These are phyloP conservation scores for Grifola frondosa DNA, from an alignment of 1,284 basidiomycete genomes.

Conservation along the genomic window DNA sequence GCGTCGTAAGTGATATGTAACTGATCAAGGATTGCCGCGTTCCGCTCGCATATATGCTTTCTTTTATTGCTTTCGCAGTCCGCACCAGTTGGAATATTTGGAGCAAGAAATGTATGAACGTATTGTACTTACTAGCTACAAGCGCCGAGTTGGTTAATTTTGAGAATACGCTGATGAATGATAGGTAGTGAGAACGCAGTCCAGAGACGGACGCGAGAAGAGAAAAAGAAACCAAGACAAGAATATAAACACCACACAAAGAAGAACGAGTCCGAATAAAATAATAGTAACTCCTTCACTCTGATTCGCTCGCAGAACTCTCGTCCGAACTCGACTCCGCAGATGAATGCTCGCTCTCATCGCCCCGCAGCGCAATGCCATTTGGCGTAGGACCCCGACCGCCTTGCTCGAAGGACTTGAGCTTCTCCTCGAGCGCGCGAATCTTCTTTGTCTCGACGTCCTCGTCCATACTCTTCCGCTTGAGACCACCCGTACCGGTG, in stretches of 20 bases:
- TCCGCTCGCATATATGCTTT: not conserved
- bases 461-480: conserved; percentile 91
- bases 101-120: conserved; percentile 22
- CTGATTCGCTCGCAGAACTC: conserved; percentile 80
- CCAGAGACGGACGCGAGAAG: conserved; percentile 15
- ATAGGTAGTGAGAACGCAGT: conserved; percentile 13
- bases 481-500: conserved; percentile 81
- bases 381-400: conserved; percentile 33
- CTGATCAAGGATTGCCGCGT: not conserved
- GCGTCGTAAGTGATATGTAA: conserved; percentile 21
- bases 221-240: conserved; percentile 20
- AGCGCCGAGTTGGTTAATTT: conserved; percentile 33
- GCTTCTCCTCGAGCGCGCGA: conserved; percentile 78
- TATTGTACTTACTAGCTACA: conserved; percentile 39
- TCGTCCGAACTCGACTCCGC: conserved; percentile 69
- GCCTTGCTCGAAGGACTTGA: conserved; percentile 70
- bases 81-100: conserved; percentile 2
- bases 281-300: conserved; percentile 44
- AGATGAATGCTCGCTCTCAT: conserved; percentile 72
- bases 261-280: conserved; percentile 1
- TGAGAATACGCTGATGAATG: conserved; percentile 28
- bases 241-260: conserved; percentile 14
- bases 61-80: not conserved
- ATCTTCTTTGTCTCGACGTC: conserved; percentile 90
- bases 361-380: conserved; percentile 38